Percentiles rank a stretch among this genome's conserved stretches.
phyloP scores from a whole-genome alignment of 495 filamentous ascomycete genomes.

The Friedmanniomyces simplex region DNA sequence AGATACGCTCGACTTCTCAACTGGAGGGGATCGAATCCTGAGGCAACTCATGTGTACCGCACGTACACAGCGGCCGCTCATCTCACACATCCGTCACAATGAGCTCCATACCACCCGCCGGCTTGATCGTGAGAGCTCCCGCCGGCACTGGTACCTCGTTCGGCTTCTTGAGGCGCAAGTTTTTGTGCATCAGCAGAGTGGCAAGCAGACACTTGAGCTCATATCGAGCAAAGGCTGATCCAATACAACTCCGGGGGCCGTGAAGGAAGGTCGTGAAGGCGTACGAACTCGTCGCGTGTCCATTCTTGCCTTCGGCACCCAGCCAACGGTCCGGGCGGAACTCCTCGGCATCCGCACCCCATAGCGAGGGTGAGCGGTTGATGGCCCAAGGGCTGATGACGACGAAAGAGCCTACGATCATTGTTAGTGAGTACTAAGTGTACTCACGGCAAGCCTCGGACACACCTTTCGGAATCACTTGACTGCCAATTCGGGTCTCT shows the following conservation, averaged over 20 bases:
- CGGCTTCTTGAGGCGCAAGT: constrained; percentile 22
- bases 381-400: constrained; percentile 27
- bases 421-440: neutral
- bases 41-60: too few species aligned
- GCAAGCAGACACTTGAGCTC: constrained; percentile 27
- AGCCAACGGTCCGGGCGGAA: constrained; percentile 31
- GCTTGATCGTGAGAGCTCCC: constrained; percentile 26
- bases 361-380: constrained; percentile 25
- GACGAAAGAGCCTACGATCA: constrained; percentile 13
- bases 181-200: constrained; percentile 22
- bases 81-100: neutral
- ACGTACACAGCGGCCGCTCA: neutral
- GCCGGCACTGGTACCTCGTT: constrained; percentile 17
- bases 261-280: constrained; percentile 27
- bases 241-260: constrained; percentile 30
- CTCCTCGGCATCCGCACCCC: constrained; percentile 23
- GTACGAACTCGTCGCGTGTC: constrained; percentile 25
- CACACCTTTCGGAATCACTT: constrained; percentile 16
- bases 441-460: neutral
- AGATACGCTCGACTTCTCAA: too few species aligned
- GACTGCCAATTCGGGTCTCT: constrained; percentile 33
- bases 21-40: too few species aligned
- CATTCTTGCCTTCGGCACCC: constrained; percentile 14
- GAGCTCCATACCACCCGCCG: constrained; percentile 20
- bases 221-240: constrained; percentile 26